Conservation (phyloP, 2,329 filamentous ascomycete species). For the Colletotrichum sp. region DNA sequence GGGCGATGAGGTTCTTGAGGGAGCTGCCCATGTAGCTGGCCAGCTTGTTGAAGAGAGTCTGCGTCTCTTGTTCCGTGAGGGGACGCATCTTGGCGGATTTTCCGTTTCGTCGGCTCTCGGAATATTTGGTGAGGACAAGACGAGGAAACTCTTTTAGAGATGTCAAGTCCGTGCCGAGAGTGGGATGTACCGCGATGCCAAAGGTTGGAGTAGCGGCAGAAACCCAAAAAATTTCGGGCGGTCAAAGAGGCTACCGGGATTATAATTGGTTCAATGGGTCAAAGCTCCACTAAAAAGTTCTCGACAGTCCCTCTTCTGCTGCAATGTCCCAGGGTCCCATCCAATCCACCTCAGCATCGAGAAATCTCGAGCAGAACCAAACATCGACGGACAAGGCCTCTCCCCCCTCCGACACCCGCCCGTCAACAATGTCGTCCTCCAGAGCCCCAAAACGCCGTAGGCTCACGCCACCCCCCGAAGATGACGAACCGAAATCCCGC, state of each 20-base stretch:
- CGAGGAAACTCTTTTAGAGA: background rate
- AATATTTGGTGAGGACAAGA: background rate
- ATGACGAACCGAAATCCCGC: conserved; percentile 36
- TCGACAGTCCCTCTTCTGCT: conserved; percentile 17
- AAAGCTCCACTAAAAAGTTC: background rate
- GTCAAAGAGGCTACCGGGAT: conserved; percentile 17
- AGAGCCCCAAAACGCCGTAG: conserved; percentile 62
- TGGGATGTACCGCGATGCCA: conserved; percentile 13
- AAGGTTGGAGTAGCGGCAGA: conserved; percentile 25
- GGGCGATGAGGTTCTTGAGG: conserved; percentile 83
- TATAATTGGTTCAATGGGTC: conserved; percentile 27
- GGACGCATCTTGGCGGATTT: conserved; percentile 68
- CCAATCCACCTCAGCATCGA: conserved; percentile 3
- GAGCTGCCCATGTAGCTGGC: conserved; percentile 91
- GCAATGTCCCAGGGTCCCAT: conserved; percentile 3
- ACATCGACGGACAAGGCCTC: background rate
- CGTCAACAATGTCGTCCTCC: conserved; percentile 47
- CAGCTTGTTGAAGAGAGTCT: conserved; percentile 88
- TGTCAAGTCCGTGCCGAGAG: background rate
- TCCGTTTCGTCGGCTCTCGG: background rate
- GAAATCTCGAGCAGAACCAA: conserved; percentile 1
- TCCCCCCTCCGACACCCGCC: background rate
- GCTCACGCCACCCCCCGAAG: conserved; percentile 58
- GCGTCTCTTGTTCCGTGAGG: conserved; percentile 79
- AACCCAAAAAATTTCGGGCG: conserved; percentile 31